These are phyloP conservation scores for thale cress (Arabidopsis thaliana) DNA, from an alignment of 345 rosid species.

Conservation along the genomic window TAIR10.1 NC_003076.8:14726001-14726500, in stretches of 20 bases:
- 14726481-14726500: not conserved
- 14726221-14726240: conserved; percentile 48
- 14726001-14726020: conserved; percentile 32
- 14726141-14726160: conserved; percentile 19
- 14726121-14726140: conserved; percentile 32
- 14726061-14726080: conserved; percentile 24
- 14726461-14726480: not conserved
- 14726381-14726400: conserved; percentile 17
- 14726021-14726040: conserved; percentile 35
- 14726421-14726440: conserved; percentile 5
- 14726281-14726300: conserved; percentile 50
- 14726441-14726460: conserved; percentile 6
- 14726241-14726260: conserved; percentile 55
- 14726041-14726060: conserved; percentile 25
- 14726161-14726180: conserved; percentile 35
- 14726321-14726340: not conserved
- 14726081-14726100: conserved; percentile 16
- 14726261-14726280: conserved; percentile 57
- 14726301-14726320: not conserved
- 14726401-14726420: conserved; percentile 23
- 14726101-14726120: conserved; percentile 10
- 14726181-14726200: conserved; percentile 43
- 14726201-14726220: conserved; percentile 66
- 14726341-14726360: not conserved
- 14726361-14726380: conserved; percentile 2